Base-by-base conservation (phyloP, 2,329 filamentous ascomycete genomes). In the Hymenoscyphus repandus region DNA sequence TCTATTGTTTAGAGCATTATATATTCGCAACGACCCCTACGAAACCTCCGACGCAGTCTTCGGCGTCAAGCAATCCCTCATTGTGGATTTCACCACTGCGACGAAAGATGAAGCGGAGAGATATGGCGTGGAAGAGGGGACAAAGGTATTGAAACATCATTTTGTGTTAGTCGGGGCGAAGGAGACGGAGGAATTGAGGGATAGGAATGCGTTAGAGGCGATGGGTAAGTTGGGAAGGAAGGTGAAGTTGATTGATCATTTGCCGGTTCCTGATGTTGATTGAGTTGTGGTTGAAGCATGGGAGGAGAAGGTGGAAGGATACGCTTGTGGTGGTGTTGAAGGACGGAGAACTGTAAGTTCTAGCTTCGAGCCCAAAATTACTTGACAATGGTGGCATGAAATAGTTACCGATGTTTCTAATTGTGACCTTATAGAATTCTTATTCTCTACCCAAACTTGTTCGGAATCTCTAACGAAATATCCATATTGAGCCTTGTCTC, bases 41-140 rank as follows among this genome's bases (percentile, higher is more conserved):
- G 88, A 92, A 71, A 87, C 81, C 1, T 88, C 85, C 0, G 89
- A 95, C 64, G 87, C 88, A 0, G 89, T 95, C 1, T 95, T 95
- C 61, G 89, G 89, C 17, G 88, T 95, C 51, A 95, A 95, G 68
- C 77, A 89, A 64, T 88, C 85, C 27, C 73, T 95, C 11, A 71
- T 89, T n/a, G 75, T 90, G 12, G 85, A 88, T 57, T 71, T 81
- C 69, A 59, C 74, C 54, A 70, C 76, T 62, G 72, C 80, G 58
- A 45, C 72, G 70, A 68, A 66, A 32, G 74, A 75, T 40, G 75
- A 75, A 50, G 80, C 84, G 0, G 68, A 74, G 57, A 72, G 80
- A 61, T 87, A 90, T 64, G 75, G 72, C 13, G 80, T 90, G 5
- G 66, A 77, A 31, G 79, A 84, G 58, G 86, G 80, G 7, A 77